These are phyloP conservation scores for Suillus tomentosus DNA, from an alignment of 768 basidiomycete genomes.

Conservation along the genomic window DNA sequence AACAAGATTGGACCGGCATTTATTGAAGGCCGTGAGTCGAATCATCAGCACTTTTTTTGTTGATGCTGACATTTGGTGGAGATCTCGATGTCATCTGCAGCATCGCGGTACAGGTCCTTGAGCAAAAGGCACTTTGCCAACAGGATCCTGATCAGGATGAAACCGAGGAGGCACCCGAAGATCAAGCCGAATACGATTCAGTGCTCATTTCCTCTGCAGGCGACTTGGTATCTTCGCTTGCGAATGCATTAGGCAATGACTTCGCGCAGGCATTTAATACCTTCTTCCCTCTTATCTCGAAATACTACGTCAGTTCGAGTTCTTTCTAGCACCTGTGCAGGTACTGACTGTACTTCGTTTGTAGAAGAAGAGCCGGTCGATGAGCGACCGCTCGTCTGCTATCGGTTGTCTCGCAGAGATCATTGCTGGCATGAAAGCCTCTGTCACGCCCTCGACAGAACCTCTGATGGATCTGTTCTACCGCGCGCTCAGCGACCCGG, in stretches of 20 bases:
- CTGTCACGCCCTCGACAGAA: slow-evolving; percentile 83
- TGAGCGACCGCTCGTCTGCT: slow-evolving; percentile 89
- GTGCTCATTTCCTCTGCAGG: slow-evolving; percentile 92
- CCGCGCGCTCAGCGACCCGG: slow-evolving; percentile 77
- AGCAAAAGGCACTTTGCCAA: slow-evolving; percentile 95
- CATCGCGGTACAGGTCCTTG: slow-evolving; percentile 83
- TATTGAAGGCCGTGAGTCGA: slow-evolving; percentile 68
- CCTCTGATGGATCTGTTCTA: slow-evolving; percentile 84
- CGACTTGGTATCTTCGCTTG: slow-evolving; percentile 90
- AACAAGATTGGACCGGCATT: slow-evolving; percentile 90
- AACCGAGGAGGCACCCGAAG: slow-evolving; percentile 80
- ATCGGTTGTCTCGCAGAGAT: slow-evolving; percentile 96
- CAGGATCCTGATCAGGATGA: slow-evolving; percentile 95
- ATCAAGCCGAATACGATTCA: slow-evolving; percentile 95
- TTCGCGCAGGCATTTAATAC: slow-evolving; percentile 79
- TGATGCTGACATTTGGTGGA: slow-evolving; percentile 30
- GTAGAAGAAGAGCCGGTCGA: slow-evolving; percentile 82
- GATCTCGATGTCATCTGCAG: slow-evolving; percentile 78
- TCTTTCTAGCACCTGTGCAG: neutral
- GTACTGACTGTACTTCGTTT: slow-evolving; percentile 1
- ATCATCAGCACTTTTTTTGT: neutral
- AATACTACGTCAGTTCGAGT: slow-evolving; percentile 77
- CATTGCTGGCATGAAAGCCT: slow-evolving; percentile 86
- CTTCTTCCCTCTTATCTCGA: slow-evolving; percentile 89
- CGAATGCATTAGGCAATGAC: slow-evolving; percentile 80